phyloP scores from a whole-genome alignment of 108 stramenopile species.

The Cyclotella sp. region DNA sequence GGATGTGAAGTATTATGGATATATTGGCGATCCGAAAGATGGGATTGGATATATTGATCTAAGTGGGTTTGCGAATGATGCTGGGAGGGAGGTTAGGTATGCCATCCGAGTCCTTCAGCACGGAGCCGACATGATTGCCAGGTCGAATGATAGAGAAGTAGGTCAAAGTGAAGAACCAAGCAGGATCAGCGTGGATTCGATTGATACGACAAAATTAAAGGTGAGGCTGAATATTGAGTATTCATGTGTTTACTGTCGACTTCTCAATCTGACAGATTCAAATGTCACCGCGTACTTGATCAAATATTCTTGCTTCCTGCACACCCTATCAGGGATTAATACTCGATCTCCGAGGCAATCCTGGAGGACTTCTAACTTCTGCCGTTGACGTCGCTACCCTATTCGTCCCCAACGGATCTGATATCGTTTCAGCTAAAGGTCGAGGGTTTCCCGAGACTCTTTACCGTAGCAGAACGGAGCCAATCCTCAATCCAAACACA shows the following conservation, averaged over 20 bases:
- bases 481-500: slow-evolving; percentile 75
- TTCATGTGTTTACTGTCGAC: too few relatives aligned
- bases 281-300: too few relatives aligned
- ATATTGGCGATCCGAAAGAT: slow-evolving; percentile 79
- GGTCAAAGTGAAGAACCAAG: slow-evolving; percentile 14
- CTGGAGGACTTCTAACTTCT: slow-evolving; percentile 92
- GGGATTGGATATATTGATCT: slow-evolving; percentile 94
- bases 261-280: too few relatives aligned
- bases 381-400: slow-evolving; percentile 93
- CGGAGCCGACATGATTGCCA: slow-evolving; percentile 62
- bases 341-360: slow-evolving; percentile 95
- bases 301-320: too few relatives aligned
- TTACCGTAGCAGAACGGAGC: slow-evolving; percentile 85
- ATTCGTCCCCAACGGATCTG: slow-evolving; percentile 90
- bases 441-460: slow-evolving; percentile 89
- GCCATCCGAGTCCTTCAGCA: slow-evolving; percentile 78
- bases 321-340: slow-evolving; percentile 68
- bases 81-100: slow-evolving; percentile 83
- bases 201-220: slow-evolving; percentile 56
- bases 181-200: background rate
- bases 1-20: slow-evolving; percentile 84
- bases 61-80: slow-evolving; percentile 87
- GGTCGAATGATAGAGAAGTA: slow-evolving; percentile 29
- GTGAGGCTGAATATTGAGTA: slow-evolving; percentile 4
- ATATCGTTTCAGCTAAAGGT: slow-evolving; percentile 92